Conservation (phyloP, 768 basidiomycete species). For the Brasilioporus rufonigricans region DNA sequence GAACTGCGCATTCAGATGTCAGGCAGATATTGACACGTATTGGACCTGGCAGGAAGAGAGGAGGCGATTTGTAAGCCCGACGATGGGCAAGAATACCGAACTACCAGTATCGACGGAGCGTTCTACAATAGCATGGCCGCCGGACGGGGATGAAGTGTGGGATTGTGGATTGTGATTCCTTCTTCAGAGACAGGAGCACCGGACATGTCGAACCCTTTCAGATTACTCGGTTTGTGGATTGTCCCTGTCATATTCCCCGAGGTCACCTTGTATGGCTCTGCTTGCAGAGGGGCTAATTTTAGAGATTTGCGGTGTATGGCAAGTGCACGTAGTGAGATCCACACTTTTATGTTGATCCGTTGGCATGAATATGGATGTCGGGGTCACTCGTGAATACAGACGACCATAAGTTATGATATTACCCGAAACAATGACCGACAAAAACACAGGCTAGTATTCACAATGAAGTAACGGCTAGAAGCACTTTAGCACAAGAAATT, state of each 20-base stretch:
- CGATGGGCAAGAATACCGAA: slow-evolving; percentile 4
- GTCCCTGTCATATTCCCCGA: slow-evolving; percentile 16
- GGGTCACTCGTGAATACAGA: slow-evolving; percentile 8
- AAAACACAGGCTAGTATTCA: slow-evolving; percentile 19
- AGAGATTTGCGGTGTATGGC: slow-evolving; percentile 13
- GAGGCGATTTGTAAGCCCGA: neutral
- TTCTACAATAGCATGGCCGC: slow-evolving; percentile 37
- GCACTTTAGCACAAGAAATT: slow-evolving; percentile 35
- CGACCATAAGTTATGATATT: slow-evolving; percentile 19
- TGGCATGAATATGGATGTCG: slow-evolving; percentile 13
- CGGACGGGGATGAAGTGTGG: slow-evolving; percentile 25
- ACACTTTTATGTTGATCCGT: slow-evolving; percentile 29
- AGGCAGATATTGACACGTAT: slow-evolving; percentile 34
- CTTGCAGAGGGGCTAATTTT: slow-evolving; percentile 18
- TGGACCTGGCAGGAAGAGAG: slow-evolving; percentile 33
- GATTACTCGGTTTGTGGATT: slow-evolving; percentile 16
- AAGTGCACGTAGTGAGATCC: slow-evolving; percentile 24
- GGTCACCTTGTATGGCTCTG: slow-evolving; percentile 23
- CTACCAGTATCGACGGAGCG: slow-evolving; percentile 45
- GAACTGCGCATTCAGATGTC: slow-evolving; percentile 29
- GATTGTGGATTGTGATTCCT: slow-evolving; percentile 11
- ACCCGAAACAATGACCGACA: slow-evolving; percentile 17
- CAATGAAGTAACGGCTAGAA: slow-evolving; percentile 15
- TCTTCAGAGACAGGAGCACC: slow-evolving; percentile 14
- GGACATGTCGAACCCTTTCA: slow-evolving; percentile 15